Evolutionary conservation across 2,329 filamentous ascomycete species (phyloP), one percentile per base, ranked within the genome.

Genomic region (Talaromyces sp.): DNA sequence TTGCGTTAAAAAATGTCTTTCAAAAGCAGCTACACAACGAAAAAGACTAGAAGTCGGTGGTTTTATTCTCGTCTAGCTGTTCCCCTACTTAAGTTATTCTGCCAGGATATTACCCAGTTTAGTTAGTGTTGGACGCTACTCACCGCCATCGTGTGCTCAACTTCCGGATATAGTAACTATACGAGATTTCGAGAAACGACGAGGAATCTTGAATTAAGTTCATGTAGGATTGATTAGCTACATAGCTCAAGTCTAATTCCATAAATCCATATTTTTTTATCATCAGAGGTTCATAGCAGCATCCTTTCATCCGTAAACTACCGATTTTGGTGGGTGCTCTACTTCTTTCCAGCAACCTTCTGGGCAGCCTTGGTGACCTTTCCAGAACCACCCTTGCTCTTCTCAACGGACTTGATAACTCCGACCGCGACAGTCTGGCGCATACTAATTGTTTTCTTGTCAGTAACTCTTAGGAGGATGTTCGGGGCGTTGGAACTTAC

Each of bases 361-460:
- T 78, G 73, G 79, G 86, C 86, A 78, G 88, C 87, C 73, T 78
- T 77, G 73, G 75, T 78, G 66, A 82, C 80, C 87, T 91, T 91
- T 75, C 83, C 87, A 68, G 80, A 57, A 72, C 77, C 78, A 70
- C 73, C 80, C 63, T 74, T 75, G 67, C 82, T 70, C 87, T 91
- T 91, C 73, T 87, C 87, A 67, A 93, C 90, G 68, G 84, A 83
- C 88, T 96, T 96, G 87, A 96, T 94, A 83, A 96, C 91, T 89
- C 92, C 91, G 82, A 96, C 91, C 71, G 91, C 91, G 72, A 95
- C 75, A 69, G 72, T 74, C 67, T 78, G 78, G 65, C 80, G 74
- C 93, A 97, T 97, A 85, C 42, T 44, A 44, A 44, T 6, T 16
- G 5, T 5, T 6, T 16, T n/a, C 2, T 6, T 2, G 18, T 44